Conservation (phyloP, 139 green algal species). For the Helicosporidium sp. region DNA sequence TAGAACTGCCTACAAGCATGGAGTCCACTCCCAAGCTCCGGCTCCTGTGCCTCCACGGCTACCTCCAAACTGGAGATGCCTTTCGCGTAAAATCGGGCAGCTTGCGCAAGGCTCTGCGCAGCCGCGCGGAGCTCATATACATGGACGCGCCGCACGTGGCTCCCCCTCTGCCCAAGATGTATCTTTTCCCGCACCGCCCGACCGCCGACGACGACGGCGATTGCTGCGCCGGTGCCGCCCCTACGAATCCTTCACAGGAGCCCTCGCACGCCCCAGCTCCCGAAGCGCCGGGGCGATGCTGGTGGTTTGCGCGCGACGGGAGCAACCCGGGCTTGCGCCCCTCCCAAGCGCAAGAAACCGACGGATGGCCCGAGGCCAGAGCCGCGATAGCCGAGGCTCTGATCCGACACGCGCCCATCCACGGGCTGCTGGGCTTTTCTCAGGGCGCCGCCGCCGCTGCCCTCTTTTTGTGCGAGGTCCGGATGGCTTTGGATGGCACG, state of each 20-base stretch:
- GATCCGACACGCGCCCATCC: conserved; percentile 11
- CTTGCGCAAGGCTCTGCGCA: conserved; percentile 48
- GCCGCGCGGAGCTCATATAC: conserved; percentile 40
- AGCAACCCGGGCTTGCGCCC: conserved; percentile 14
- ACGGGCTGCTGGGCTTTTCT: conserved; percentile 32
- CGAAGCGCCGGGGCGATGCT: neutral
- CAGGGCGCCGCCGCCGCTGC: conserved; percentile 37
- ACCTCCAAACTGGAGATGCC: conserved; percentile 39
- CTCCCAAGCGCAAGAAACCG: too few relatives aligned
- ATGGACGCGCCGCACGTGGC: conserved; percentile 33
- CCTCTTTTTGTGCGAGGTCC: conserved; percentile 27
- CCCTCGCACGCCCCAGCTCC: too few relatives aligned
- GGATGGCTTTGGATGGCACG: too few relatives aligned
- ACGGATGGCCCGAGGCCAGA: too few relatives aligned
- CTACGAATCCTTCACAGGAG: too few relatives aligned
- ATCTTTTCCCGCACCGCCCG: too few relatives aligned
- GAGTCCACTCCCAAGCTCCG: conserved; percentile 42
- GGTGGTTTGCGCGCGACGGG: conserved; percentile 10
- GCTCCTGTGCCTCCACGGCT: conserved; percentile 57
- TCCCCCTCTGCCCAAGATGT: too few relatives aligned
- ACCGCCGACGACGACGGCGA: too few relatives aligned
- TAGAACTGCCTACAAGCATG: too few relatives aligned
- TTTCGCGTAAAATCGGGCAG: conserved; percentile 36
- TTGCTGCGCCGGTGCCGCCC: too few relatives aligned
- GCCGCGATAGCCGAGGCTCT: conserved; percentile 12